Conservation (phyloP, 139 green algal genomes). For the Closterium sp. region DNA sequence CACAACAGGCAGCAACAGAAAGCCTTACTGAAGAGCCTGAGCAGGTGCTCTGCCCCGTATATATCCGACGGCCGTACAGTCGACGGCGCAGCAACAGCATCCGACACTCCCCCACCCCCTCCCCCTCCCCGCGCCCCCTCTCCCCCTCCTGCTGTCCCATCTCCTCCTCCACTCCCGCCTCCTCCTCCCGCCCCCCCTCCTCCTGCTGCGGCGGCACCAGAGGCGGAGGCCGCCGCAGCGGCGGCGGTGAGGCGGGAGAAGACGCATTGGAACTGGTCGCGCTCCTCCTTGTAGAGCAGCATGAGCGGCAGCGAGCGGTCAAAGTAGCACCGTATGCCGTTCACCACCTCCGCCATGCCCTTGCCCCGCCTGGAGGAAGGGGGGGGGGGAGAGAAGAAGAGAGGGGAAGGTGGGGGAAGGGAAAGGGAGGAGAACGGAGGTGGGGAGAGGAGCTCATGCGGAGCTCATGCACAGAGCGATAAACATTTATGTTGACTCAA, state of each 20-base stretch:
- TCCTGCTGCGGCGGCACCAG: neutral
- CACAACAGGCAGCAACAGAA: too few relatives aligned
- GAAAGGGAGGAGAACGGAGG: neutral
- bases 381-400: too few relatives aligned
- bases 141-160: neutral
- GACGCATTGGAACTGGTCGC: constrained; percentile 19
- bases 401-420: too few relatives aligned
- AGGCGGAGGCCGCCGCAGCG: neutral
- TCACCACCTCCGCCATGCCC: constrained; percentile 28
- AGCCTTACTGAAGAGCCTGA: constrained; percentile 47
- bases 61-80: constrained; percentile 25
- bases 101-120: neutral
- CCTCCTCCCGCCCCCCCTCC: neutral
- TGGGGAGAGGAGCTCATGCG: too few relatives aligned
- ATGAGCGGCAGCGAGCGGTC: constrained; percentile 43
- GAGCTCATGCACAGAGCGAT: too few relatives aligned
- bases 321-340: constrained; percentile 48
- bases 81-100: neutral
- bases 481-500: too few relatives aligned
- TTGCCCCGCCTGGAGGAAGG: too few relatives aligned
- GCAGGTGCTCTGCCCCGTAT: constrained; percentile 55
- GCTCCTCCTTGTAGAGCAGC: constrained; percentile 54
- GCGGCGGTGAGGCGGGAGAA: neutral
- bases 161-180: neutral
- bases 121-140: neutral